These are phyloP conservation scores for Tricholoma hemisulphureum DNA, from an alignment of 768 basidiomycete genomes.

Conservation along the genomic window DNA sequence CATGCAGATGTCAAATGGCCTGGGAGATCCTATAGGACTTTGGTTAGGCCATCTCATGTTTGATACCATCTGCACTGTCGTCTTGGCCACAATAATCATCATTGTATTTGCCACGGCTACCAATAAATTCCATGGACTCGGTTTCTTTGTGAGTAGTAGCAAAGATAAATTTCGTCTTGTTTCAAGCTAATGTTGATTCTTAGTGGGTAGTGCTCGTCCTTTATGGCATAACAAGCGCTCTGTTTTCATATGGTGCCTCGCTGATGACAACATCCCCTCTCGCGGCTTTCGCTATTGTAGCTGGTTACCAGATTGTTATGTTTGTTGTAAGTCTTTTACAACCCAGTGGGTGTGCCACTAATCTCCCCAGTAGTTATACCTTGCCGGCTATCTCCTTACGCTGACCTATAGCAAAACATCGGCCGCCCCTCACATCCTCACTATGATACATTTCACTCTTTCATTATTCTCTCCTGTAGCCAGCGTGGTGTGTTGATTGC, in stretches of 20 bases:
- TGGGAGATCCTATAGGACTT: slow-evolving; percentile 64
- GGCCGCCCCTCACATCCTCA: slow-evolving; percentile 51
- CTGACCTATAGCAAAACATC: slow-evolving; percentile 70
- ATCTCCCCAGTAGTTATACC: slow-evolving; percentile 46
- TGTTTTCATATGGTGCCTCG: slow-evolving; percentile 69
- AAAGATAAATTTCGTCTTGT: background rate
- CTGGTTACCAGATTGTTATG: slow-evolving; percentile 72
- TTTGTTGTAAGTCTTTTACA: slow-evolving; percentile 52
- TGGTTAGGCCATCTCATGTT: slow-evolving; percentile 81
- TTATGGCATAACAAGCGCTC: slow-evolving; percentile 65
- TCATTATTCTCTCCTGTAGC: slow-evolving; percentile 69
- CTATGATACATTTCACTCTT: slow-evolving; percentile 66
- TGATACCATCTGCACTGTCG: slow-evolving; percentile 58
- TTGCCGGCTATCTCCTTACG: slow-evolving; percentile 66
- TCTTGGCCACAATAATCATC: slow-evolving; percentile 62
- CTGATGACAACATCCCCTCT: slow-evolving; percentile 62
- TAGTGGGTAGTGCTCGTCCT: slow-evolving; percentile 73
- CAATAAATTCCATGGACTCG: slow-evolving; percentile 67
- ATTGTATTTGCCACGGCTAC: slow-evolving; percentile 58
- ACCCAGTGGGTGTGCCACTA: background rate
- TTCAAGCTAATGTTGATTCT: background rate
- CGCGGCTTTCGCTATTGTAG: slow-evolving; percentile 69
- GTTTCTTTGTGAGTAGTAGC: slow-evolving; percentile 49
- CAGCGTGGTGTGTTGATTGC: slow-evolving; percentile 50
- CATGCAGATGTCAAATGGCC: slow-evolving; percentile 79